phyloP scores from a whole-genome alignment of 768 basidiomycete genomes.

The Lepiota brunneoincarnata region DNA sequence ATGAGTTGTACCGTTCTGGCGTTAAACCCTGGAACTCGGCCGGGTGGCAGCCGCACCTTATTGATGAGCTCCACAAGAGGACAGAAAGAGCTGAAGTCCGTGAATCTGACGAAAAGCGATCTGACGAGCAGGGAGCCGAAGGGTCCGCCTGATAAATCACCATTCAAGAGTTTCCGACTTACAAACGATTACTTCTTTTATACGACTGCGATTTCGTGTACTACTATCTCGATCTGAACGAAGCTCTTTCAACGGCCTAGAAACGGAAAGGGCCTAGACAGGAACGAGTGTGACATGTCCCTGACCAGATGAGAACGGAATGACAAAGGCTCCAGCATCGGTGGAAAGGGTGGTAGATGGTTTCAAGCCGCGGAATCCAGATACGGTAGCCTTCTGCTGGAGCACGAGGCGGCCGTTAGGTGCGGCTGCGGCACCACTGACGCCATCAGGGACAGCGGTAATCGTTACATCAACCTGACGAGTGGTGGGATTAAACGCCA shows the following conservation, averaged over 20 bases:
- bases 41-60: constrained; percentile 52
- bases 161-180: background rate
- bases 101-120: constrained; percentile 13
- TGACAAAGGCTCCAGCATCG: constrained; percentile 46
- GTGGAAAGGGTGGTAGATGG: constrained; percentile 32
- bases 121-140: constrained; percentile 12
- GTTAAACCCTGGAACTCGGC: constrained; percentile 66
- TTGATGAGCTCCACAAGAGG: constrained; percentile 36
- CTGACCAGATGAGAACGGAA: constrained; percentile 39
- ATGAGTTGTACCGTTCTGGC: constrained; percentile 70
- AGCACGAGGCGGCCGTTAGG: constrained; percentile 44
- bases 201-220: background rate
- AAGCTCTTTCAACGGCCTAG: background rate
- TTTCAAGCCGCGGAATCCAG: constrained; percentile 37
- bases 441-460: constrained; percentile 35
- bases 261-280: background rate
- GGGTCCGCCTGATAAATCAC: background rate
- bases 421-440: constrained; percentile 40
- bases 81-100: background rate
- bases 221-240: background rate
- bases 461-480: constrained; percentile 40
- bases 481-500: constrained; percentile 37
- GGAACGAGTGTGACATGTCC: constrained; percentile 31
- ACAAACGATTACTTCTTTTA: background rate
- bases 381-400: constrained; percentile 36